A percentile compares a stretch with the other conserved stretches of the same genome.
phyloP scores from a whole-genome alignment of 495 filamentous ascomycete species.

The Neurospora sp. region DNA sequence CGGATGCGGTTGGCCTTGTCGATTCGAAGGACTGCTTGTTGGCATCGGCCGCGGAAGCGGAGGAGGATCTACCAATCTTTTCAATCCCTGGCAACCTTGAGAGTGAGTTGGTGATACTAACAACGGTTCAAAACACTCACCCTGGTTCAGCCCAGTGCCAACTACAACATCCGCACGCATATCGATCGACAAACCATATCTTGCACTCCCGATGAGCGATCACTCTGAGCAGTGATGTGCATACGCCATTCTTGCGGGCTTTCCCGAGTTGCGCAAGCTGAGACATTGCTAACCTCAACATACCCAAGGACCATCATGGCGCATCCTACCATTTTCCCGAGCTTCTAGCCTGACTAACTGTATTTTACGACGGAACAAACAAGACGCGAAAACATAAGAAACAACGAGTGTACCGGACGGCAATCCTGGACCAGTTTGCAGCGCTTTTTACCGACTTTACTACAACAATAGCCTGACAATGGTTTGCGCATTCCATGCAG shows the following conservation, averaged over 20 bases:
- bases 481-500: not conserved
- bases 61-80: not conserved
- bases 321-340: not conserved
- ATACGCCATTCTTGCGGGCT: not conserved
- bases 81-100: not conserved
- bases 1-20: not conserved
- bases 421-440: not conserved
- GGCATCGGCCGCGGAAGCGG: not conserved
- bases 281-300: not conserved
- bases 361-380: not conserved
- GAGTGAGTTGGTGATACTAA: not conserved
- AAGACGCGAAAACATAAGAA: not conserved
- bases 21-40: not conserved
- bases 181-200: not conserved
- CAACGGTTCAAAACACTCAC: not conserved
- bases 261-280: not conserved
- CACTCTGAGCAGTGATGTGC: not conserved
- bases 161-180: not conserved
- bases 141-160: not conserved
- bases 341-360: not conserved
- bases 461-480: not conserved
- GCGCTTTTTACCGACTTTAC: not conserved
- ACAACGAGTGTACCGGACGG: not conserved
- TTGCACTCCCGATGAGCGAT: not conserved
- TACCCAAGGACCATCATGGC: not conserved